phyloP scores from a whole-genome alignment of 495 filamentous ascomycete species.

The Aspergillus steynii region DNA sequence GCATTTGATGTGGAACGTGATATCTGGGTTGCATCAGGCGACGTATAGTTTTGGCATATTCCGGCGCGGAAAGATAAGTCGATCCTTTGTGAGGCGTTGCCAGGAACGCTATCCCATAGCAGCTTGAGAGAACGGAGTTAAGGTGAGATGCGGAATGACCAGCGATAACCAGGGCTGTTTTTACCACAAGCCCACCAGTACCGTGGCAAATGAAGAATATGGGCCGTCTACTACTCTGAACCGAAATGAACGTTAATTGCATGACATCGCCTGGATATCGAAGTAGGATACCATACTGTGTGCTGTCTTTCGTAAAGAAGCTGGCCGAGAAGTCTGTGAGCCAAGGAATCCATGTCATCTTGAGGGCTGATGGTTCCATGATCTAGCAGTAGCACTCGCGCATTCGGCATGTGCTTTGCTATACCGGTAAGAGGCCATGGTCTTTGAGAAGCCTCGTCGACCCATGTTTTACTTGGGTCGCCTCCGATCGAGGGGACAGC shows the following conservation, averaged over 20 bases:
- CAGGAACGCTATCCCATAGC: conserved; percentile 61
- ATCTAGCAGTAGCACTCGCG: conserved; percentile 56
- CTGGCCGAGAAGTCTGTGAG: conserved; percentile 50
- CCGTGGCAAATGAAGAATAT: conserved; percentile 67
- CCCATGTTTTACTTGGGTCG: conserved; percentile 40
- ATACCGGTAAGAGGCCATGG: conserved; percentile 32
- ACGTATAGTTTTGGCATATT: conserved; percentile 55
- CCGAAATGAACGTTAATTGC: not conserved
- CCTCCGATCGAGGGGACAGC: conserved; percentile 46
- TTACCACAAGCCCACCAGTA: conserved; percentile 63
- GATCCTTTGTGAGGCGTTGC: conserved; percentile 66
- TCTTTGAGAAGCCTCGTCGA: conserved; percentile 17
- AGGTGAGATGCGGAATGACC: conserved; percentile 34
- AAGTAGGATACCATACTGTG: conserved; percentile 14
- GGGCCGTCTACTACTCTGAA: conserved; percentile 40
- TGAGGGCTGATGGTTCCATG: conserved; percentile 51
- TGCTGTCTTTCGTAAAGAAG: conserved; percentile 39
- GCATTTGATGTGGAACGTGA: conserved; percentile 49
- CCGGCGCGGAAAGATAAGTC: conserved; percentile 60
- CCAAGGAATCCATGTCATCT: conserved; percentile 49
- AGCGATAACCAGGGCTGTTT: conserved; percentile 54
- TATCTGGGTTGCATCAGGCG: conserved; percentile 55
- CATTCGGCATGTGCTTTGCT: conserved; percentile 32
- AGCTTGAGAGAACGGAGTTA: conserved; percentile 52
- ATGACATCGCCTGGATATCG: not conserved